Conservation (phyloP, 1,284 basidiomycete genomes). For the Cryptococcus maquisensis region DNA sequence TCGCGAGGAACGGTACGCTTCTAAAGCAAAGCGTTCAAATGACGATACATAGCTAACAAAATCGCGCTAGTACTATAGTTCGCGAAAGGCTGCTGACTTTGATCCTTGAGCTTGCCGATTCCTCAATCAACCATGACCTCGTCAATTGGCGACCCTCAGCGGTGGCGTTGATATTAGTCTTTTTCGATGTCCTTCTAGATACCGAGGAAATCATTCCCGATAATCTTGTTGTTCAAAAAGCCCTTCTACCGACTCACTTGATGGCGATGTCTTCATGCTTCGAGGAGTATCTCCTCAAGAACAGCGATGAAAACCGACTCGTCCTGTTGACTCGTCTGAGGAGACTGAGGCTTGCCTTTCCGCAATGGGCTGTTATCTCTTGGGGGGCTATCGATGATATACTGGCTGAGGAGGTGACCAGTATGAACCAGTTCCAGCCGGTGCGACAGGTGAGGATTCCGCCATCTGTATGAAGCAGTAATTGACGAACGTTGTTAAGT, state of each 20-base stretch:
- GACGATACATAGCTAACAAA: no score
- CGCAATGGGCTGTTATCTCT: constrained; percentile 37
- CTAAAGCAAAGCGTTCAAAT: neutral
- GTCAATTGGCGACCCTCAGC: constrained; percentile 22
- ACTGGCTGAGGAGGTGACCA: constrained; percentile 26
- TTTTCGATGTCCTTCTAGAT: constrained; percentile 27
- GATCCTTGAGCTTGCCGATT: constrained; percentile 33
- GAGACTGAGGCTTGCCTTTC: constrained; percentile 15
- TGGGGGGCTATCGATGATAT: constrained; percentile 36
- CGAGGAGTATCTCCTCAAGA: constrained; percentile 32
- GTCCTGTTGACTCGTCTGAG: constrained; percentile 22
- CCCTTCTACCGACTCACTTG: constrained; percentile 29
- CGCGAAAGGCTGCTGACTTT: constrained; percentile 33
- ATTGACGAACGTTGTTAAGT: constrained; percentile 9
- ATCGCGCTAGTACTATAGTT: constrained; percentile 6
- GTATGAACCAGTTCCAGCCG: constrained; percentile 21
- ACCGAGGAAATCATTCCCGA: constrained; percentile 21
- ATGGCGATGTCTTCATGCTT: constrained; percentile 32
- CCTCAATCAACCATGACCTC: constrained; percentile 18
- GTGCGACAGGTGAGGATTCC: constrained; percentile 13
- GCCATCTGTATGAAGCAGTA: neutral
- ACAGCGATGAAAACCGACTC: constrained; percentile 35
- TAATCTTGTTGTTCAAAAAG: constrained; percentile 23
- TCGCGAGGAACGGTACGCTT: constrained; percentile 14
- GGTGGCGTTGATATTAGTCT: constrained; percentile 26